A percentile compares a stretch with the other conserved stretches of the same genome.
These are phyloP conservation scores for Chlorella ohadii DNA, from an alignment of 139 green algal genomes.

Conservation along the genomic window DNA sequence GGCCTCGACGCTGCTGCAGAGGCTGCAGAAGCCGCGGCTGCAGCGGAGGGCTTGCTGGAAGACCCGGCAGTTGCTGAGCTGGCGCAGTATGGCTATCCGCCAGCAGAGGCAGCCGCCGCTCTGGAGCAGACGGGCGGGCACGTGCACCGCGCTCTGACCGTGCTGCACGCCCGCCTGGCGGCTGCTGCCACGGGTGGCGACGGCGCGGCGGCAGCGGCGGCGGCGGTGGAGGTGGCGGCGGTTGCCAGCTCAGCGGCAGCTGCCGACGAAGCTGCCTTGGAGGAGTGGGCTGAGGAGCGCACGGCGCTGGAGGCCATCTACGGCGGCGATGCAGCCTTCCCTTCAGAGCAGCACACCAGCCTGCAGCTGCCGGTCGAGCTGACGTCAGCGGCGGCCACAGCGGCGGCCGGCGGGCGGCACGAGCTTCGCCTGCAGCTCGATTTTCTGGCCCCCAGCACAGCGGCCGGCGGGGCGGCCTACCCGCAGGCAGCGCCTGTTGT, in stretches of 20 bases:
- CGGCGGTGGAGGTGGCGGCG: background rate
- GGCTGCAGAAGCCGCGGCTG: background rate
- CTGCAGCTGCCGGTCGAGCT: constrained; percentile 28
- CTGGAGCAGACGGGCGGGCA: constrained; percentile 49
- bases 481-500: constrained; percentile 58
- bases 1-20: background rate
- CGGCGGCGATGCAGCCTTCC: constrained; percentile 46
- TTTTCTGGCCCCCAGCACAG: constrained; percentile 15
- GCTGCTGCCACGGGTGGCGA: constrained; percentile 12
- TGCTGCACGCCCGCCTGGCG: constrained; percentile 51
- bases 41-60: constrained; percentile 3
- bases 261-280: background rate
- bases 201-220: background rate
- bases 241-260: background rate
- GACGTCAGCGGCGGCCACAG: constrained; percentile 17
- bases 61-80: constrained; percentile 51
- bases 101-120: constrained; percentile 38
- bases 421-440: constrained; percentile 46
- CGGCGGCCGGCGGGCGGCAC: constrained; percentile 25
- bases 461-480: constrained; percentile 37
- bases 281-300: constrained; percentile 72
- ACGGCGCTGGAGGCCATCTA: constrained; percentile 83
- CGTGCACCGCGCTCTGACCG: constrained; percentile 47
- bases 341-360: background rate
- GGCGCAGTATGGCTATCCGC: constrained; percentile 55